Evolutionary conservation across 225 moss, liverwort and hornwort species (phyloP), one percentile per base, ranked within the genome.

Genomic region (Takakia lepidozioides): DNA sequence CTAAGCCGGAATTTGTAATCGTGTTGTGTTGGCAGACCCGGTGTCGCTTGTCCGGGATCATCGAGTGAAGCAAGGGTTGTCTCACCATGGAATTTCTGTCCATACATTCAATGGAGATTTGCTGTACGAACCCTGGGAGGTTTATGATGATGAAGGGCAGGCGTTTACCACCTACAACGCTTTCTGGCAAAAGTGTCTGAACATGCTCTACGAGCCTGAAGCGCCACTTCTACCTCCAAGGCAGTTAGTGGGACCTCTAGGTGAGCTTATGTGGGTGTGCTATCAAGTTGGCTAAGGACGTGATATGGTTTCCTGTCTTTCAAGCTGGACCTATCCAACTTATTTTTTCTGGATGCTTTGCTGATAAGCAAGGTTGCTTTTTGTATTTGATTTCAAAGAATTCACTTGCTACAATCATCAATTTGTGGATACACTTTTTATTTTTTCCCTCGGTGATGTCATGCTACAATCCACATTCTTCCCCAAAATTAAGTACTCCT

Each of bases 41-140:
- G 78, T 78, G 38, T 78, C 78, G 16, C 78, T 78, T 47, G 78
- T 78, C n/a, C 67, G 78, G 37, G 78, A 78, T 65, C 78, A 78
- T 48, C 72, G 78, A 42, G 78, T 78, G 3, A 78, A 78, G 65
- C 78, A 78, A 58, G 73, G 78, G 3, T 62, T 78, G 39, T 52
- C 72, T 10, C 39, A 55, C 20, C 60, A 47, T 21, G 64, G 68
- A 37, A 65, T 78, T 52, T 39, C 53, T 23, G 78, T 78, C 9
- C 65, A 69, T 50, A 72, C 78, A 5, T 78, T 72, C 45, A 78
- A 78, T 26, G 78, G 78, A 38, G 78, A 78, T 61, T 27, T 78
- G 44, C 48, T 78, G 19, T 72, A 78, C 65, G 78, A 78, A 50
- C 78, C 78, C 7, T 78, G 78, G 78, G 78, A 78, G 42, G 78